These are phyloP conservation scores for Cubamyces lactineus DNA, from an alignment of 768 basidiomycete species.

Conservation along the genomic window DNA sequence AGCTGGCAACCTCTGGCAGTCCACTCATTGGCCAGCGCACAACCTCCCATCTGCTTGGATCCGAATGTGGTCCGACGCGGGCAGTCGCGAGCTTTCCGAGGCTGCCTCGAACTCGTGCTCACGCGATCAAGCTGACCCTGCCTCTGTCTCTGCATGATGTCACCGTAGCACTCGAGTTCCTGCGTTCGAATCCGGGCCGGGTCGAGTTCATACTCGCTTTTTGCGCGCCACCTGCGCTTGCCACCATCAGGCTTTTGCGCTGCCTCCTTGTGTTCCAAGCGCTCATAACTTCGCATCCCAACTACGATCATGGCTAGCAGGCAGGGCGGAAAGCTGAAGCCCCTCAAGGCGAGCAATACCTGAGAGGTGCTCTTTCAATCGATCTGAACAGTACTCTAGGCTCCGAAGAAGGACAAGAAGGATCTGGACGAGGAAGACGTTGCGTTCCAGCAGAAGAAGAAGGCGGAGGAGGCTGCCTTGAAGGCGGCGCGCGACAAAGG, in stretches of 20 bases:
- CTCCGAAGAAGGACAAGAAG: constrained; percentile 81
- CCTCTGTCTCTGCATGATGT: background rate
- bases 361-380: background rate
- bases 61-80: background rate
- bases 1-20: background rate
- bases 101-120: too few relatives aligned
- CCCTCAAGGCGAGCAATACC: constrained; percentile 64
- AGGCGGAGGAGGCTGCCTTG: constrained; percentile 70
- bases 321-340: constrained; percentile 87
- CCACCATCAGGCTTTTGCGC: background rate
- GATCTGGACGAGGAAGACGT: constrained; percentile 71
- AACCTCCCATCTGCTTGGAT: background rate
- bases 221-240: background rate
- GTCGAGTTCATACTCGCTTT: background rate
- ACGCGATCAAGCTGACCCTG: background rate
- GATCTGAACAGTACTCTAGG: constrained; percentile 43
- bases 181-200: constrained; percentile 8
- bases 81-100: too few relatives aligned
- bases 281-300: constrained; percentile 10
- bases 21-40: background rate
- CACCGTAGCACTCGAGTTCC: background rate
- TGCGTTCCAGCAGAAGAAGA: constrained; percentile 78
- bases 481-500: constrained; percentile 79
- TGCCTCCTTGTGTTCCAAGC: background rate
- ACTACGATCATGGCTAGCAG: constrained; percentile 55